Conservation (phyloP, 257 asterid species). For the Solanum pimpinellifolium region DNA sequence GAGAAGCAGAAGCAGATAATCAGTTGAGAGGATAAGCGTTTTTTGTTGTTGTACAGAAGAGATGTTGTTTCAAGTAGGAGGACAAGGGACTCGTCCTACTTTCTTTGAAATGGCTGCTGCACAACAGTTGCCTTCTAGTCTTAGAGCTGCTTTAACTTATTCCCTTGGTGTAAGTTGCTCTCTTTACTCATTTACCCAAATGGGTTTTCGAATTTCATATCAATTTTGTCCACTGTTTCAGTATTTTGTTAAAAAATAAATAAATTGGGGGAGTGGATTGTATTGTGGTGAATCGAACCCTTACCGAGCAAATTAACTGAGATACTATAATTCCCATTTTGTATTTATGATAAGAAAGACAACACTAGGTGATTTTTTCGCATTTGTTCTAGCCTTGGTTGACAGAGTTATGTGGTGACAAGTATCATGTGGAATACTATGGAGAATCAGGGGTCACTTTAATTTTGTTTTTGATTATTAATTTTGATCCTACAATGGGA, state of each 20-base stretch:
- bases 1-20: background rate
- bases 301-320: background rate
- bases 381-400: background rate
- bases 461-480: too few relatives aligned
- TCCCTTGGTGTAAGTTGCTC: slow-evolving; percentile 66
- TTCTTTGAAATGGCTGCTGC: slow-evolving; percentile 99
- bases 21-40: background rate
- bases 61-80: slow-evolving; percentile 99
- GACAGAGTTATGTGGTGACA: accelerated
- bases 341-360: too few relatives aligned
- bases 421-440: background rate
- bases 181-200: background rate
- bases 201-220: background rate
- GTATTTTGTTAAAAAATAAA: background rate
- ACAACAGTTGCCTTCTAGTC: slow-evolving; percentile 97
- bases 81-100: slow-evolving; percentile 97
- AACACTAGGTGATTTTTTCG: background rate
- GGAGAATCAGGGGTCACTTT: background rate
- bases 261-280: background rate
- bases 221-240: background rate
- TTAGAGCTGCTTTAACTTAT: slow-evolving; percentile 90
- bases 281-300: background rate
- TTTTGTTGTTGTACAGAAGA: background rate
- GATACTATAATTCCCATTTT: background rate
- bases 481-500: background rate